Evolutionary conservation across 139 green algal species (phyloP).

Genomic region (Chlamydomonas incerta): DNA sequence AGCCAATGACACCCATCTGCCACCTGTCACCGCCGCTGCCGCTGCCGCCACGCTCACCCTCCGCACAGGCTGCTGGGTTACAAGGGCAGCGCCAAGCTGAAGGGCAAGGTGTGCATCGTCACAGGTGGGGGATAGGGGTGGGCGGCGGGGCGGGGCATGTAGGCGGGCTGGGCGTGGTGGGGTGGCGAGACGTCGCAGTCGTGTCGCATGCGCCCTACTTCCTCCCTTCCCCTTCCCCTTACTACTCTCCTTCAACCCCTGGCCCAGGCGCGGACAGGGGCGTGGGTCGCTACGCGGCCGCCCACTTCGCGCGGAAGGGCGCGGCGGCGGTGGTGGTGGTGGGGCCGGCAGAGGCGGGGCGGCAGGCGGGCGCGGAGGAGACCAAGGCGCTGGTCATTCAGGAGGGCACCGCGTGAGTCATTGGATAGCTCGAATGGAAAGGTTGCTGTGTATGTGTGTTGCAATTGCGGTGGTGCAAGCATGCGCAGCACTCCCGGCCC

Average conservation of each 20-base stretch:
- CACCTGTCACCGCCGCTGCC: no score
- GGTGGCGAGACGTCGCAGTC: no score
- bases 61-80: conserved; percentile 10
- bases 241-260: no score
- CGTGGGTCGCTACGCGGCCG: conserved; percentile 35
- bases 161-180: no score
- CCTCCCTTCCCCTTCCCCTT: no score
- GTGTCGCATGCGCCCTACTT: no score
- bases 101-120: conserved; percentile 56
- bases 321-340: conserved; percentile 2
- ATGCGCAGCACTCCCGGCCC: no score
- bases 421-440: no score
- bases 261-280: not conserved
- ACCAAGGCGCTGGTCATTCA: conserved; percentile 9
- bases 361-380: conserved; percentile 15
- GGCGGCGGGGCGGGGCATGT: not conserved
- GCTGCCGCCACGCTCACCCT: no score
- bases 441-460: no score
- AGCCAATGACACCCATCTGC: no score
- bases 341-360: not conserved
- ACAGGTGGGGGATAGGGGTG: conserved; percentile 44
- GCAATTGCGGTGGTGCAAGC: no score
- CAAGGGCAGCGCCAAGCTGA: conserved; percentile 57
- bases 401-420: conserved; percentile 8
- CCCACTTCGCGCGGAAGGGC: conserved; percentile 55